phyloP scores from a whole-genome alignment of 148 eudicot species.

The Rheum nobile region DNA sequence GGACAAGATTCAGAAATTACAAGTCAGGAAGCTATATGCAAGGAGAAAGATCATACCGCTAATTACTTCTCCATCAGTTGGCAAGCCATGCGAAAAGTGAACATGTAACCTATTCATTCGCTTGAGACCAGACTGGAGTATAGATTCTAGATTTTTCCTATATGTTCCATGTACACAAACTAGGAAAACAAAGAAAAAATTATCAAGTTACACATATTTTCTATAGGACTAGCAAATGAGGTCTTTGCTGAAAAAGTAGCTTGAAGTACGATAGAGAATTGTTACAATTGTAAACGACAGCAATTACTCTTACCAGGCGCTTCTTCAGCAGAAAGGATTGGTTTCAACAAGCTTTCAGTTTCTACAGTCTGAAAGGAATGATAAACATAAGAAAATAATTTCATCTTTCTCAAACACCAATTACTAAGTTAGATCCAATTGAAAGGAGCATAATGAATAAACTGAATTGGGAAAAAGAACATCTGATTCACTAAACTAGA shows the following conservation, averaged over 20 bases:
- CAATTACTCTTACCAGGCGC: conserved; percentile 39
- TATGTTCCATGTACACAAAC: conserved; percentile 96
- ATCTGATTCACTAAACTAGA: neutral
- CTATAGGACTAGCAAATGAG: neutral
- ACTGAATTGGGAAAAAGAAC: neutral
- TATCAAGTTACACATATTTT: neutral
- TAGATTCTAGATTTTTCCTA: conserved; percentile 51
- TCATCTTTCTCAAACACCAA: neutral
- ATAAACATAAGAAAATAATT: neutral
- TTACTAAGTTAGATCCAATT: neutral
- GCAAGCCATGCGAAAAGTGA: conserved; percentile 88
- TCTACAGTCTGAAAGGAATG: conserved; percentile 48
- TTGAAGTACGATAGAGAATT: neutral
- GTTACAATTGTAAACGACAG: neutral
- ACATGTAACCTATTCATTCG: conserved; percentile 79
- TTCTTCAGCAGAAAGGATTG: conserved; percentile 80
- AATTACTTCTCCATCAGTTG: conserved; percentile 75
- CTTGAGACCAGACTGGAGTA: conserved; percentile 71
- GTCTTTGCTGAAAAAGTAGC: neutral
- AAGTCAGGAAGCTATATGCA: neutral
- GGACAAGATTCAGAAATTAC: neutral
- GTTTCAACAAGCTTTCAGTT: conserved; percentile 74
- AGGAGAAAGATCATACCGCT: conserved; percentile 43
- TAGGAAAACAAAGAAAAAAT: conserved; percentile 15
- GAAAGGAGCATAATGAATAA: neutral